Conservation (phyloP, 495 filamentous ascomycete species). For the Cairneyella variabilis region DNA sequence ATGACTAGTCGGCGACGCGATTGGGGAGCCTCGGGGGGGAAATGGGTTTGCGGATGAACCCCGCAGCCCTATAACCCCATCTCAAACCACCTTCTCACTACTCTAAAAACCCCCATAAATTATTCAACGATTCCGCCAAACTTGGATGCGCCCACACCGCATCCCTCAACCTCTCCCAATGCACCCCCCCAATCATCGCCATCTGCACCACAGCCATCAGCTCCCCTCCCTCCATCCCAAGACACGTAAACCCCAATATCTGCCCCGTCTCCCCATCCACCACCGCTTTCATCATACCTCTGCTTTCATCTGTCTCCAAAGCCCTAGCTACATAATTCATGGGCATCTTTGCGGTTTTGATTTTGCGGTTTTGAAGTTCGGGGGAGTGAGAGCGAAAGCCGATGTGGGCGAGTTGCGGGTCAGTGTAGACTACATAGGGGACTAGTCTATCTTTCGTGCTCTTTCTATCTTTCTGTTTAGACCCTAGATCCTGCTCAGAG, state of each 20-base stretch:
- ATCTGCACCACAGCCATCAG: slow-evolving; percentile 48
- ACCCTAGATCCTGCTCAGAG: too few species aligned
- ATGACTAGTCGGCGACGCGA: too few species aligned
- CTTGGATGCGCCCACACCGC: slow-evolving; percentile 47
- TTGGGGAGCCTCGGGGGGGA: too few species aligned
- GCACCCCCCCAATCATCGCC: slow-evolving; percentile 43
- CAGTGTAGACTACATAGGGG: slow-evolving; percentile 49
- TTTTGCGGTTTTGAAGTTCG: slow-evolving; percentile 19
- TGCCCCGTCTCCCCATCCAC: slow-evolving; percentile 37
- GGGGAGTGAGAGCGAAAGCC: slow-evolving; percentile 36
- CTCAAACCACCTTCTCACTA: too few species aligned
- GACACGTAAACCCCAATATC: slow-evolving; percentile 46
- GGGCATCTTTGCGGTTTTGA: slow-evolving; percentile 44
- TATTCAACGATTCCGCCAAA: slow-evolving; percentile 48
- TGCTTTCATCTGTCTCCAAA: slow-evolving; percentile 46
- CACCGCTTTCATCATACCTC: slow-evolving; percentile 50
- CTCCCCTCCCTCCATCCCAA: slow-evolving; percentile 51
- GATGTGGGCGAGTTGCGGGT: slow-evolving; percentile 49
- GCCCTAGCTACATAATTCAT: slow-evolving; percentile 47
- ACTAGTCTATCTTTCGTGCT: slow-evolving; percentile 27
- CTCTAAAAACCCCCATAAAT: slow-evolving; percentile 40
- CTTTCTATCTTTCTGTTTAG: not conserved
- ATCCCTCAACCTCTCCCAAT: slow-evolving; percentile 36
- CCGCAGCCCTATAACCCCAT: too few species aligned
- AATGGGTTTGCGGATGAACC: too few species aligned